phyloP scores from a whole-genome alignment of 495 filamentous ascomycete genomes.

The Penicillium psychrofluorescens region DNA sequence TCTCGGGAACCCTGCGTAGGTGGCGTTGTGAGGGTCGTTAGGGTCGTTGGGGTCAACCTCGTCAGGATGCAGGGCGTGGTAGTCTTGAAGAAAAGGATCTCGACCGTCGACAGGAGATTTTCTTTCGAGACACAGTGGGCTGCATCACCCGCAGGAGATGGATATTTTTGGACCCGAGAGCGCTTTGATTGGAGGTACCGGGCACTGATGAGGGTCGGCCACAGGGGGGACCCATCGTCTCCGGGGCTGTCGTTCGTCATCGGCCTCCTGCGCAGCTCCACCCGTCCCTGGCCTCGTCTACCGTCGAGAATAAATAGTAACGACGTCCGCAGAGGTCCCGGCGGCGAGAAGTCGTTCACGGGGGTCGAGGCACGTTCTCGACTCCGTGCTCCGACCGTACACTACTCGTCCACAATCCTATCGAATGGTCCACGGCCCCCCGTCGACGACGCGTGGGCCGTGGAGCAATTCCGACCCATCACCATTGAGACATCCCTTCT shows the following conservation, averaged over 20 bases:
- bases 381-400: not conserved
- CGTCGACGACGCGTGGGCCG: no score
- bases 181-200: slow-evolving; percentile 14
- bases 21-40: no score
- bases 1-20: no score
- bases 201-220: slow-evolving; percentile 6
- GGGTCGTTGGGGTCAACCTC: no score
- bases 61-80: not conserved
- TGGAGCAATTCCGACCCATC: no score
- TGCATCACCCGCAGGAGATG: not conserved
- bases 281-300: slow-evolving; percentile 4
- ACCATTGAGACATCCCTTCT: no score
- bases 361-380: not conserved
- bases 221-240: slow-evolving; percentile 1
- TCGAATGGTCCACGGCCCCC: no score
- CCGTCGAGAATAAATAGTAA: no score
- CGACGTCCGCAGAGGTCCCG: not conserved
- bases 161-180: no score
- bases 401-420: no score
- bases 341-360: no score
- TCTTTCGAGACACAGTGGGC: not conserved
- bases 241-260: slow-evolving; percentile 14
- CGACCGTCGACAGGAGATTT: no score
- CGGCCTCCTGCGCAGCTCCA: slow-evolving; percentile 7
- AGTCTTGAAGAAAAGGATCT: not conserved